phyloP scores from a whole-genome alignment of 1,284 basidiomycete genomes.

The Tausonia pullulans region DNA sequence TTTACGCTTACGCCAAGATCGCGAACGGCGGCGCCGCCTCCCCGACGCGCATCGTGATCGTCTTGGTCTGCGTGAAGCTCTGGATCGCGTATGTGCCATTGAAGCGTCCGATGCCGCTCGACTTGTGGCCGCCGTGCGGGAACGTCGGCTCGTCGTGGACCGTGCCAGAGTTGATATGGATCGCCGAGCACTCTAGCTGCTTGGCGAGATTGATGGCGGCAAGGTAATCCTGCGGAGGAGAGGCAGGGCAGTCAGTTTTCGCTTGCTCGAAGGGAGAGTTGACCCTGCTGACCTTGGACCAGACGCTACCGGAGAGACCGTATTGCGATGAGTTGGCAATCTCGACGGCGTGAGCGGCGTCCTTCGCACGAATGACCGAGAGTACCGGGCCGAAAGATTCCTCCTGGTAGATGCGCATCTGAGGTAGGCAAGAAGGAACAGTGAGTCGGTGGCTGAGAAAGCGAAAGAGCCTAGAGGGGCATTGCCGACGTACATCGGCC shows the following conservation, averaged over 20 bases:
- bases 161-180: constrained; percentile 30
- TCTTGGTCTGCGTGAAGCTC: constrained; percentile 15
- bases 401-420: constrained; percentile 6
- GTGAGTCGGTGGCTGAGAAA: neutral
- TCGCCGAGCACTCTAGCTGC: constrained; percentile 19
- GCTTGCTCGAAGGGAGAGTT: neutral
- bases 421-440: neutral
- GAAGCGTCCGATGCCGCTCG: constrained; percentile 13
- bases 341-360: constrained; percentile 19
- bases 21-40: constrained; percentile 1
- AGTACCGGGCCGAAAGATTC: constrained; percentile 29
- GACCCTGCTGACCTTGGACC: constrained; percentile 9
- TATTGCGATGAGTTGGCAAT: constrained; percentile 22
- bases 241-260: neutral
- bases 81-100: constrained; percentile 10
- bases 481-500: neutral
- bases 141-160: constrained; percentile 27
- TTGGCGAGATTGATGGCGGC: constrained; percentile 21
- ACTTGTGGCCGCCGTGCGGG: constrained; percentile 28
- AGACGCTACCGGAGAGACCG: constrained; percentile 24
- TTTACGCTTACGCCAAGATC: neutral
- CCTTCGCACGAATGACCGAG: constrained; percentile 20
- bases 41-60: constrained; percentile 3
- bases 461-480: neutral
- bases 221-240: constrained; percentile 11